phyloP scores from a whole-genome alignment of 345 rosid species.

The Dovyalis caffra region DNA sequence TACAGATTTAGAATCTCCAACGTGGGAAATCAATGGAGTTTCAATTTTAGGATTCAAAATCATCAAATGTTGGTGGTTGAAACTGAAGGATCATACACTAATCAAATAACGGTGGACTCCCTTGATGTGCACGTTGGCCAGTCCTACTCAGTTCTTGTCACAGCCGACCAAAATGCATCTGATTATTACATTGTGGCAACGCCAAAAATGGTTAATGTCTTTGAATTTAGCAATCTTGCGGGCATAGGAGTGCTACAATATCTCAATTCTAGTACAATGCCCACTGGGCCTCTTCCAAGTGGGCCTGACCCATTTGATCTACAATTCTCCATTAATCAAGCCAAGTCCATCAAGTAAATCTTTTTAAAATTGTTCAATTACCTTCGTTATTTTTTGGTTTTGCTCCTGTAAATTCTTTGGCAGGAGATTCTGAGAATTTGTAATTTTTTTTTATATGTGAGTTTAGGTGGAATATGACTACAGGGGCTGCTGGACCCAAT shows the following conservation, averaged over 20 bases:
- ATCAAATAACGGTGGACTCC: slow-evolving; percentile 29
- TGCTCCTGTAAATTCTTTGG: too few relatives aligned
- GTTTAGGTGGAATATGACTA: slow-evolving; percentile 53
- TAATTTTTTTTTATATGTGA: neutral
- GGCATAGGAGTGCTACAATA: slow-evolving; percentile 38
- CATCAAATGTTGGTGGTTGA: slow-evolving; percentile 34
- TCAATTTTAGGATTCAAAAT: slow-evolving; percentile 45
- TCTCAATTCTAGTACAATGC: slow-evolving; percentile 20
- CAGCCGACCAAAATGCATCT: slow-evolving; percentile 25
- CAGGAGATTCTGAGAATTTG: neutral
- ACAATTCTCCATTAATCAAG: slow-evolving; percentile 35
- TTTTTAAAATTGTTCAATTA: too few relatives aligned
- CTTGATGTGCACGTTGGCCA: slow-evolving; percentile 39
- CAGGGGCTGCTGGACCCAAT: slow-evolving; percentile 67
- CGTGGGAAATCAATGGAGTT: slow-evolving; percentile 52
- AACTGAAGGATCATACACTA: slow-evolving; percentile 39
- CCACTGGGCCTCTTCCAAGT: slow-evolving; percentile 24
- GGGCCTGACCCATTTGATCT: slow-evolving; percentile 43
- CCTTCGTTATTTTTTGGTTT: neutral
- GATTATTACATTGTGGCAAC: slow-evolving; percentile 40
- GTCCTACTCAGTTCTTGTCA: slow-evolving; percentile 33
- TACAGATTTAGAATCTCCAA: slow-evolving; percentile 56
- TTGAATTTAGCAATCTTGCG: neutral
- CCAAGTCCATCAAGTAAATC: slow-evolving; percentile 39
- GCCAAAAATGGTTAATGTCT: slow-evolving; percentile 32